Evolutionary conservation across 1,139 yeast genomes (phyloP).

Genomic region (Spencermartinsiella ligniputridi): DNA sequence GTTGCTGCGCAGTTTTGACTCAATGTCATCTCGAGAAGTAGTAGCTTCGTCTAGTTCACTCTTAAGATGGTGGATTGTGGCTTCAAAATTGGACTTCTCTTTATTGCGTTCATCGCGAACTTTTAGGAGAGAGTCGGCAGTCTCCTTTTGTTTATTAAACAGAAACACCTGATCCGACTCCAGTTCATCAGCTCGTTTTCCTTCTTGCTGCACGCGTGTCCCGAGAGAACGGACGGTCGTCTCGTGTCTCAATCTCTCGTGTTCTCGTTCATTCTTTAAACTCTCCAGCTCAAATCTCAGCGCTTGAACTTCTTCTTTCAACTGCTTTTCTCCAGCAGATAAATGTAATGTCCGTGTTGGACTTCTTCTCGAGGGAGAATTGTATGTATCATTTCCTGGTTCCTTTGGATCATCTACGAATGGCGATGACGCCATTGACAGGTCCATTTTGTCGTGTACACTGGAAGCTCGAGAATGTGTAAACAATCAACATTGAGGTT

Average conservation of each 20-base stretch:
- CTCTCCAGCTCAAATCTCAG: conserved; percentile 35
- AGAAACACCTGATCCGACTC: conserved; percentile 40
- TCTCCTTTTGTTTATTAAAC: conserved; percentile 38
- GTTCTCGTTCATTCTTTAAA: conserved; percentile 30
- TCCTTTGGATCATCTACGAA: conserved; percentile 14
- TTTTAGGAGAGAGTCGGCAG: conserved; percentile 31
- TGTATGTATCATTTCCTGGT: too few relatives aligned
- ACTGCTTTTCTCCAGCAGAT: neutral
- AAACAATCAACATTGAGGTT: too few relatives aligned
- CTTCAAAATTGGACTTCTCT: conserved; percentile 20
- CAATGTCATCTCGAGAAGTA: conserved; percentile 10
- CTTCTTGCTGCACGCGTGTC: conserved; percentile 30
- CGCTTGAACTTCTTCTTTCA: conserved; percentile 22
- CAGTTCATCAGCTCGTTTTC: conserved; percentile 32
- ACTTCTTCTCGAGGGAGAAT: neutral
- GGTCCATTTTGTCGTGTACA: too few relatives aligned
- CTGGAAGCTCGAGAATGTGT: too few relatives aligned
- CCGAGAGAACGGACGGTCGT: conserved; percentile 31
- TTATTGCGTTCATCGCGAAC: conserved; percentile 28
- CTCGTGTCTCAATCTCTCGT: conserved; percentile 34
- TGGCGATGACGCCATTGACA: conserved; percentile 12
- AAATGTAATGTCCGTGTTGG: neutral
- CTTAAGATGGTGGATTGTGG: conserved; percentile 9
- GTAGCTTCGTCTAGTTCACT: conserved; percentile 4
- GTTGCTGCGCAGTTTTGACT: conserved; percentile 14